Evolutionary conservation across 2,329 filamentous ascomycete genomes (phyloP).

Genomic region (Ramichloridium luteum): DNA sequence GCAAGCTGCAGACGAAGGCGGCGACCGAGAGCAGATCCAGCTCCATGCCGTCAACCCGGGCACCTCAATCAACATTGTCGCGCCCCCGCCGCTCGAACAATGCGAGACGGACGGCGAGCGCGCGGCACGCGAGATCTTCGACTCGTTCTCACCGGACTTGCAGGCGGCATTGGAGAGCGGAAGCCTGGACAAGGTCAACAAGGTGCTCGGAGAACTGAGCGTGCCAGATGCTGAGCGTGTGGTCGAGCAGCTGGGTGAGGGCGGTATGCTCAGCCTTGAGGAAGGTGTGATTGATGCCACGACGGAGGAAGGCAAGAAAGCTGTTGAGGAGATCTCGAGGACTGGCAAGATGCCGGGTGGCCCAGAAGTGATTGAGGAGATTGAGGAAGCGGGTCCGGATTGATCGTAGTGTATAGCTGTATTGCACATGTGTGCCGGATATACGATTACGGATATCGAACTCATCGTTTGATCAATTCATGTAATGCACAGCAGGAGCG

Average conservation of each 20-base stretch:
- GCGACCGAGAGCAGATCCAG: constrained; percentile 88
- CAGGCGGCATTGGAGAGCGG: constrained; percentile 74
- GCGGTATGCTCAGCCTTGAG: constrained; percentile 80
- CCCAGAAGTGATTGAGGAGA: constrained; percentile 41
- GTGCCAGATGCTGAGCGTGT: constrained; percentile 79
- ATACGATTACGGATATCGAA: no score
- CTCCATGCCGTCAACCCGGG: constrained; percentile 82
- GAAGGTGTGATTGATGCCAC: constrained; percentile 89
- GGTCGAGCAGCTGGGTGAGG: constrained; percentile 67
- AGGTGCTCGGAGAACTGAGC: constrained; percentile 76
- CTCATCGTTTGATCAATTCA: no score
- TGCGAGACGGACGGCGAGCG: constrained; percentile 50
- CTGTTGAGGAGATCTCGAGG: constrained; percentile 39
- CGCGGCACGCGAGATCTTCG: constrained; percentile 62
- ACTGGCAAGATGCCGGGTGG: constrained; percentile 67
- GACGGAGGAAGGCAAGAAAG: constrained; percentile 26
- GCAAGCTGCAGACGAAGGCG: constrained; percentile 43
- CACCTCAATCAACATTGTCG: constrained; percentile 82
- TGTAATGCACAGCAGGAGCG: no score
- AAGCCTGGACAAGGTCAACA: constrained; percentile 78
- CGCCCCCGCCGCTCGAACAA: constrained; percentile 63
- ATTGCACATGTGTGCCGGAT: no score
- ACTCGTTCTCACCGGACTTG: constrained; percentile 70
- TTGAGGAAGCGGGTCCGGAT: no score
- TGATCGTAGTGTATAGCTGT: no score